A percentile compares a stretch with the other conserved stretches of the same genome.
These are phyloP conservation scores for Tirmania nivea DNA, from an alignment of 495 filamentous ascomycete genomes.

Conservation along the genomic window DNA sequence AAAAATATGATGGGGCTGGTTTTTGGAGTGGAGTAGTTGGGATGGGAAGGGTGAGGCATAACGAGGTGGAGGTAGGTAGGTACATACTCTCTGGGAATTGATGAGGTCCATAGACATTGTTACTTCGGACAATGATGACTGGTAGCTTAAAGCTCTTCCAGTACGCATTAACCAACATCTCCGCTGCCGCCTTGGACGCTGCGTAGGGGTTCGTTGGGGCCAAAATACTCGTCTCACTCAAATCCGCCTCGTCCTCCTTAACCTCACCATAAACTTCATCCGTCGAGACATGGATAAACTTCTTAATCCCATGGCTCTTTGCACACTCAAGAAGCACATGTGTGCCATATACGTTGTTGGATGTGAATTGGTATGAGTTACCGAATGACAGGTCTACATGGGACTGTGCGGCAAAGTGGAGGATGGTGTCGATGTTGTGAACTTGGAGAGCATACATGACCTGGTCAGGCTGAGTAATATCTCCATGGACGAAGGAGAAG, in stretches of 20 bases:
- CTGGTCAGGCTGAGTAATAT: constrained; percentile 39
- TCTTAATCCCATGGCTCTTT: constrained; percentile 32
- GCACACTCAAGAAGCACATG: constrained; percentile 49
- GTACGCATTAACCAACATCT: constrained; percentile 61
- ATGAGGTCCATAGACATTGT: constrained; percentile 63
- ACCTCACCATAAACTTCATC: constrained; percentile 65
- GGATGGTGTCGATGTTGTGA: constrained; percentile 47
- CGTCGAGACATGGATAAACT: constrained; percentile 53
- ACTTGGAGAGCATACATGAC: constrained; percentile 37
- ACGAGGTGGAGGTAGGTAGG: background rate
- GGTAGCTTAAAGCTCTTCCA: constrained; percentile 49
- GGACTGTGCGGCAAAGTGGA: constrained; percentile 58
- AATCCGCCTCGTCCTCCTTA: constrained; percentile 35
- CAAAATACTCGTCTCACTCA: constrained; percentile 38
- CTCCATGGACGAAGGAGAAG: constrained; percentile 54
- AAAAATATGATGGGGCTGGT: background rate
- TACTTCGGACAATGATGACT: constrained; percentile 47
- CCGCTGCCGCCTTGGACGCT: constrained; percentile 55
- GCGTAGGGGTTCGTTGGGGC: constrained; percentile 59
- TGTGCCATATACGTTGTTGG: constrained; percentile 51
- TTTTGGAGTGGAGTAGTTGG: background rate
- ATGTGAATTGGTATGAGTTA: constrained; percentile 48
- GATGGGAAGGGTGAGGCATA: too few relatives aligned
- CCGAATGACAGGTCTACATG: constrained; percentile 53
- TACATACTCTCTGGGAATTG: constrained; percentile 56